These are phyloP conservation scores for Apophysomyces elegans DNA, from an alignment of 371 early-diverging fungal genomes.

Conservation along the genomic window DNA sequence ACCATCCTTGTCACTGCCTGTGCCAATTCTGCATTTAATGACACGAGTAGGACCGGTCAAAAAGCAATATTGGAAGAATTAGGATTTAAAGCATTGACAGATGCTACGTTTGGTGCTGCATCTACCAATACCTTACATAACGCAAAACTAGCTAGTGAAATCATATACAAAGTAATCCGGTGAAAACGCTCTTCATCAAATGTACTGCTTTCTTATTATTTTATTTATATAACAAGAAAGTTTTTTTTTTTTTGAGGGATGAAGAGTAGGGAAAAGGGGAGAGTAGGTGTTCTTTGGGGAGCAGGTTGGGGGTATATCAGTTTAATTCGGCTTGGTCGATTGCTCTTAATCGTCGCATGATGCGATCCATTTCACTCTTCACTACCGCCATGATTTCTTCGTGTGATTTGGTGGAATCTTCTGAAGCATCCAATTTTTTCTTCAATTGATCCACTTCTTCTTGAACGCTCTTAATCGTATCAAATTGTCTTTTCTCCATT, in stretches of 20 bases:
- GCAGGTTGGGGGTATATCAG: not conserved
- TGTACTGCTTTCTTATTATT: not conserved
- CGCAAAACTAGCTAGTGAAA: constrained; percentile 63
- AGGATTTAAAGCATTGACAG: constrained; percentile 51
- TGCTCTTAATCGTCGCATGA: constrained; percentile 47
- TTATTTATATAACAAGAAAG: not conserved
- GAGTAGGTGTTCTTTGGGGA: not conserved
- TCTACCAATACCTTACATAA: constrained; percentile 52
- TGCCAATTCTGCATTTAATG: constrained; percentile 62
- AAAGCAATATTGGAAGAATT: constrained; percentile 60
- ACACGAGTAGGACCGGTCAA: constrained; percentile 49
- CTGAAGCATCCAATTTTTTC: constrained; percentile 32
- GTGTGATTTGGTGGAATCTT: constrained; percentile 35
- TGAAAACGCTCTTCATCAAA: not conserved
- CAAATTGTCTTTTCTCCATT: constrained; percentile 21
- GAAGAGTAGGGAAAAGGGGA: not conserved
- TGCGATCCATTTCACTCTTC: constrained; percentile 51
- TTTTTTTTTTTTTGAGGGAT: not conserved
- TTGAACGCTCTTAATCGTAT: constrained; percentile 35
- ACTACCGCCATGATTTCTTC: constrained; percentile 46
- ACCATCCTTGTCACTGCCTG: constrained; percentile 78
- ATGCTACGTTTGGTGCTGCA: constrained; percentile 48
- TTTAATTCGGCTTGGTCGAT: constrained; percentile 37
- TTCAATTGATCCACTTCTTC: constrained; percentile 36
- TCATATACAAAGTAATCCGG: constrained; percentile 62